These are phyloP conservation scores for Russula earlei DNA, from an alignment of 768 basidiomycete genomes.

Conservation along the genomic window DNA sequence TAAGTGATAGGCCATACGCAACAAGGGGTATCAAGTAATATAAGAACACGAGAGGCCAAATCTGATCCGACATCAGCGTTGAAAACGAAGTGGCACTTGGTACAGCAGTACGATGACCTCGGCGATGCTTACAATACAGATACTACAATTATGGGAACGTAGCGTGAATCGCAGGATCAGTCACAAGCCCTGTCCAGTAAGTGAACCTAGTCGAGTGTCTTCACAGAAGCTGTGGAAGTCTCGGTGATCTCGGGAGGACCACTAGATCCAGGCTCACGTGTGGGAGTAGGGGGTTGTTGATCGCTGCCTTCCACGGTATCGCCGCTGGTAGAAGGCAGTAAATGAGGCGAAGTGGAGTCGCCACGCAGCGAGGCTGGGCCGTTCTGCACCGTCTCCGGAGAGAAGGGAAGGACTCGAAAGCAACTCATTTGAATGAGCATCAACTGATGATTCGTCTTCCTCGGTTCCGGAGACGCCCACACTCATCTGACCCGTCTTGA, in stretches of 20 bases:
- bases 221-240: not conserved
- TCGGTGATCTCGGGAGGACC: not conserved
- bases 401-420: not conserved
- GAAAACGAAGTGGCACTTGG: not conserved
- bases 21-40: constrained; percentile 19
- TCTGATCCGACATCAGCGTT: constrained; percentile 35
- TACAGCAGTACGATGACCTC: not conserved
- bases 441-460: constrained; percentile 19
- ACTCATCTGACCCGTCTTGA: constrained; percentile 28
- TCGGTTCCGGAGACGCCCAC: constrained; percentile 33
- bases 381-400: not conserved
- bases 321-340: not conserved
- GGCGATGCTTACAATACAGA: constrained; percentile 6
- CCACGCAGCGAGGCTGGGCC: not conserved
- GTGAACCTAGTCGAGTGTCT: not conserved
- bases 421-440: constrained; percentile 3
- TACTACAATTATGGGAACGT: not conserved
- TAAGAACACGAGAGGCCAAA: constrained; percentile 41
- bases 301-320: not conserved
- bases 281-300: not conserved
- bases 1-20: not conserved
- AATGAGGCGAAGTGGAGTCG: not conserved
- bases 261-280: not conserved
- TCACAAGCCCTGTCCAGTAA: not conserved
- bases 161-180: not conserved